phyloP scores from a whole-genome alignment of 305 asterid species.

The Fraxinus xanthoxyloides region DNA sequence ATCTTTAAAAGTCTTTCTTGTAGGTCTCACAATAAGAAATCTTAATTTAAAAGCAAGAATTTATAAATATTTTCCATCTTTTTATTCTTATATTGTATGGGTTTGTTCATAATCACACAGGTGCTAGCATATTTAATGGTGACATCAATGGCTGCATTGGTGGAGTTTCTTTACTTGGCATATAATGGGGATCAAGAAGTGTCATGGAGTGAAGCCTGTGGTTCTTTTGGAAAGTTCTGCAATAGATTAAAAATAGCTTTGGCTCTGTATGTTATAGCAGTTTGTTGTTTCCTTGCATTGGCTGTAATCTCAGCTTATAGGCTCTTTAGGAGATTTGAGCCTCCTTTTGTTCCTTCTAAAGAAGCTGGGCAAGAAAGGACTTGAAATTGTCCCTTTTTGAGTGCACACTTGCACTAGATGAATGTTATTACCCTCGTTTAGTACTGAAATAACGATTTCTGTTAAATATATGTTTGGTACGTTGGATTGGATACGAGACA shows the following conservation, averaged over 20 bases:
- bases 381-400: not conserved
- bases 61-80: not conserved
- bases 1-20: conserved; percentile 20
- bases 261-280: conserved; percentile 49
- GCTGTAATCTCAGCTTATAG: conserved; percentile 78
- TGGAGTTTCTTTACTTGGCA: conserved; percentile 63
- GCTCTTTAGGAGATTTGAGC: conserved; percentile 57
- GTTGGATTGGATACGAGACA: not conserved
- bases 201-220: conserved; percentile 89
- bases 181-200: conserved; percentile 66
- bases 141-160: conserved; percentile 62
- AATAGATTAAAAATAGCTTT: conserved; percentile 53
- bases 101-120: conserved; percentile 28
- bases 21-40: conserved; percentile 24
- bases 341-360: conserved; percentile 51
- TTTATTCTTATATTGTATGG: not conserved
- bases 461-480: too few relatives aligned
- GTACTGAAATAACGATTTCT: not conserved
- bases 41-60: not conserved
- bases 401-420: not conserved
- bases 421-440: not conserved
- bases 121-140: conserved; percentile 81
- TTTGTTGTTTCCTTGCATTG: conserved; percentile 60
- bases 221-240: conserved; percentile 66
- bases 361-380: conserved; percentile 40